phyloP scores from a whole-genome alignment of 257 asterid species.

The Forsythia viridissima region DNA sequence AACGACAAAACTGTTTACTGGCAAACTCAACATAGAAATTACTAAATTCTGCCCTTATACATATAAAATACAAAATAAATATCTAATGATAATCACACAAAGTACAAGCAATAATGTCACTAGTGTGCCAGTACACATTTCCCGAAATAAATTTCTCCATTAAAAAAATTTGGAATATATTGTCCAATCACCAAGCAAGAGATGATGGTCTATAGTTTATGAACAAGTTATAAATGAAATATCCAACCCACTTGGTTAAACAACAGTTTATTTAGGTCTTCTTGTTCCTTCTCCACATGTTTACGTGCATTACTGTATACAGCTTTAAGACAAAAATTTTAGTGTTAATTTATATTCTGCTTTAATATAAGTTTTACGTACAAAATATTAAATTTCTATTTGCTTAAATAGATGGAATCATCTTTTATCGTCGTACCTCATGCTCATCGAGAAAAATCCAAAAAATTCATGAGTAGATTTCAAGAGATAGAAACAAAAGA shows the following conservation, averaged over 20 bases:
- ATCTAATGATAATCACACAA: slow-evolving; percentile 11
- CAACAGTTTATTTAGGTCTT: slow-evolving; percentile 69
- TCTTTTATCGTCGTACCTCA: too few relatives aligned
- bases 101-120: slow-evolving; percentile 8
- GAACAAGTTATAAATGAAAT: slow-evolving; percentile 5
- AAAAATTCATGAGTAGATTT: too few relatives aligned
- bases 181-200: slow-evolving; percentile 5
- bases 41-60: neutral
- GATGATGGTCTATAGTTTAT: neutral
- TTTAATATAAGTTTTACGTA: too few relatives aligned
- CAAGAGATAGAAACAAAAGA: too few relatives aligned
- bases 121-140: neutral
- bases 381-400: too few relatives aligned
- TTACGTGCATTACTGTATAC: slow-evolving; percentile 88
- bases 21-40: neutral
- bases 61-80: neutral
- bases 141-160: slow-evolving; percentile 2
- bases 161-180: neutral
- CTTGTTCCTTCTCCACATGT: slow-evolving; percentile 94
- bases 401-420: too few relatives aligned
- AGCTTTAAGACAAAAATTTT: slow-evolving; percentile 37
- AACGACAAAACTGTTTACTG: neutral
- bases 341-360: too few relatives aligned
- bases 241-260: slow-evolving; percentile 69
- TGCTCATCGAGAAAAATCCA: too few relatives aligned